phyloP scores from a whole-genome alignment of 495 filamentous ascomycete genomes.

The Podospora didyma region DNA sequence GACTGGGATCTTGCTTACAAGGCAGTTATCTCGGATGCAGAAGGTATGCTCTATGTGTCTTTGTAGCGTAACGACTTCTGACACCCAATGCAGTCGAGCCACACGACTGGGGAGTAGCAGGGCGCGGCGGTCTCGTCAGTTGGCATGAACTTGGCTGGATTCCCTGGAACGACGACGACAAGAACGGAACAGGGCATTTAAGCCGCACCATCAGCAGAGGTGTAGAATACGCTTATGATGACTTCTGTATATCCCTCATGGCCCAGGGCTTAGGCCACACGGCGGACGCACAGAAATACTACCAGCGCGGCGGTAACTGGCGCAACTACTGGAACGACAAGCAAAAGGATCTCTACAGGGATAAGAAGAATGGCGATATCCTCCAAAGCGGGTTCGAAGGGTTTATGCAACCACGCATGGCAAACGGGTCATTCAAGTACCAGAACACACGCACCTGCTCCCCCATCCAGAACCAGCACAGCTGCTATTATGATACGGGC shows the following conservation, averaged over 20 bases:
- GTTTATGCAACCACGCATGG: constrained; percentile 62
- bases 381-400: constrained; percentile 51
- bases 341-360: constrained; percentile 32
- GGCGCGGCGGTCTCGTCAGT: constrained; percentile 58
- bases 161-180: constrained; percentile 57
- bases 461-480: constrained; percentile 38
- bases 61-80: constrained; percentile 21
- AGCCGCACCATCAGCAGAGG: constrained; percentile 63
- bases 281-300: constrained; percentile 52
- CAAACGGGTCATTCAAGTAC: constrained; percentile 61
- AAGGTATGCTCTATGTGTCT: constrained; percentile 39
- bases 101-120: constrained; percentile 56
- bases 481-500: constrained; percentile 52
- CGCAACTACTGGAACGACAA: constrained; percentile 47
- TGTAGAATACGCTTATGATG: constrained; percentile 72
- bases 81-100: constrained; percentile 49
- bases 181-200: constrained; percentile 53
- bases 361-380: constrained; percentile 14
- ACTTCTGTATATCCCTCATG: constrained; percentile 57
- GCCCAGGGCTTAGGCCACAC: constrained; percentile 50
- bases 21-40: constrained; percentile 67
- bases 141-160: constrained; percentile 63
- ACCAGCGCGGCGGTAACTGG: constrained; percentile 54
- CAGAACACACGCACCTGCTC: constrained; percentile 66
- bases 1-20: constrained; percentile 68